Evolutionary conservation across 2,329 filamentous ascomycete species (phyloP), one percentile per base, ranked within the genome.

Genomic region (Diaporthe nobilis): DNA sequence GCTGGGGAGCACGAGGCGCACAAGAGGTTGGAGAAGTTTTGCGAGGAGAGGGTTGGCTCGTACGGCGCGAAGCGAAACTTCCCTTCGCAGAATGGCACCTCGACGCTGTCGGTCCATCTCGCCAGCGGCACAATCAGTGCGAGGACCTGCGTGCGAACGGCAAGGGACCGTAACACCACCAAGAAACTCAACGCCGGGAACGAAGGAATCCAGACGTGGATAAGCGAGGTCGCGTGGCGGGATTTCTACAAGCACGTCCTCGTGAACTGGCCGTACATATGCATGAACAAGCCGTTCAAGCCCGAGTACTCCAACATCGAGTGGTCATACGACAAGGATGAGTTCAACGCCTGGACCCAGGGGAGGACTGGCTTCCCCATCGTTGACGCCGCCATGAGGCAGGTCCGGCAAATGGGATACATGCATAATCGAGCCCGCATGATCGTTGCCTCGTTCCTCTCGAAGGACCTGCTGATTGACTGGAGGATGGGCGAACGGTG

Each of bases 231-330:
- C 4, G 95, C 94, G 0, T 97, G 95, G 95, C 88, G 95, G 20
- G 95, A 97, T 80, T 97, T 97, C 81, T 97, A 97, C 85, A 95
- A 93, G 80, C 94, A 97, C 82, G 94, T 98, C 4, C 85, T 98
- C 7, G 94, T 92, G 0, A 87, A 96, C 76, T 98, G 95, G 94
- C 96, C 96, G 0, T 96, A 95, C 80, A 87, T 95, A 9, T 95
- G 92, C 77, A 91, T 91, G 89, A 90, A 90, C 83, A 91, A 91
- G 72, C 89, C 89, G 0, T 91, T 88, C 88, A 98, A 98, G 81
- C 94, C 93, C 49, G 94, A 96, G 80, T 97, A 95, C 84, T 92
- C 94, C 60, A 93, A 96, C 79, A 93, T 98, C 65, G 85, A 90
- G 68, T 98, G 95, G 95, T 94, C 95, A 71, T 95, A 96, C 82